Conservation (phyloP, 1,139 yeast species). For the Diutina scorzettiae region DNA sequence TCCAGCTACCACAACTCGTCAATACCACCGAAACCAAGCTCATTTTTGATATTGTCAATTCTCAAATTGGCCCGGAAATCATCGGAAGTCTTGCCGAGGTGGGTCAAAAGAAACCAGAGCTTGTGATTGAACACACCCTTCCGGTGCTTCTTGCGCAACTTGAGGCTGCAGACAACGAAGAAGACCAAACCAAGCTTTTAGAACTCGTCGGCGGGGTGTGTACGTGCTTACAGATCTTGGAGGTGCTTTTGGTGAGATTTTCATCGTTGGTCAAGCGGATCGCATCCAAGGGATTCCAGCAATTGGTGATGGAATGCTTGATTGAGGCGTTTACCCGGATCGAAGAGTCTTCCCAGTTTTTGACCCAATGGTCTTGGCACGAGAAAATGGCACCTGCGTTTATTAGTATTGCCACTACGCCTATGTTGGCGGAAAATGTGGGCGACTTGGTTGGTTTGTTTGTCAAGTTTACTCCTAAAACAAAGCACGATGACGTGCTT, state of each 20-base stretch:
- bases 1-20: neutral
- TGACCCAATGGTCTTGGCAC: conserved; percentile 31
- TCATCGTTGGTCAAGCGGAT: neutral
- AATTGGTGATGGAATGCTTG: conserved; percentile 15
- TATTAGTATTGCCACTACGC: conserved; percentile 11
- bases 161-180: conserved; percentile 10
- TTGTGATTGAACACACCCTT: conserved; percentile 47
- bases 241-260: conserved; percentile 37
- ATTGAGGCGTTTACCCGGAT: conserved; percentile 16
- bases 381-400: conserved; percentile 25
- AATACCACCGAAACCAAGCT: conserved; percentile 2
- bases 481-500: conserved; percentile 27
- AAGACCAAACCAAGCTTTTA: conserved; percentile 20
- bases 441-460: conserved; percentile 28
- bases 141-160: conserved; percentile 36
- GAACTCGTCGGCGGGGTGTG: conserved; percentile 33
- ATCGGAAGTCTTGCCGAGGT: neutral
- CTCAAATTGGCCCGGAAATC: neutral
- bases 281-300: neutral
- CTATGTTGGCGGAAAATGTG: conserved; percentile 18
- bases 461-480: conserved; percentile 22
- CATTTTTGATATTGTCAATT: conserved; percentile 2
- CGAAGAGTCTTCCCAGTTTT: conserved; percentile 16
- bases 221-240: conserved; percentile 35
- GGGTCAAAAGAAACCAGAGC: neutral